A percentile compares a stretch with the other conserved stretches of the same genome.
Evolutionary conservation across 768 basidiomycete species (phyloP).

Genomic region (Boletus subparvulus): DNA sequence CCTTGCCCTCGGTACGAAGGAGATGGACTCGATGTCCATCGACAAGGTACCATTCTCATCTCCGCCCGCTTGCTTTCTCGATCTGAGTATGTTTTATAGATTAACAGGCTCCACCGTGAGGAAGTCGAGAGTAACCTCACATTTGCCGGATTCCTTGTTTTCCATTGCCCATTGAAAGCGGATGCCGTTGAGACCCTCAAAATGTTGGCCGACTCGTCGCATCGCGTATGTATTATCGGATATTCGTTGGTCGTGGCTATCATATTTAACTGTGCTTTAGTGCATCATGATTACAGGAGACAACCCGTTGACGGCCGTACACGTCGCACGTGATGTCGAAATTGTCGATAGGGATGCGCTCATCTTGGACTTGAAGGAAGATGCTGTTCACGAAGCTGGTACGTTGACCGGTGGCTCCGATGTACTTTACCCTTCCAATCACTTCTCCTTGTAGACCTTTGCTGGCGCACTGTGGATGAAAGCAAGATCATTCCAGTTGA

Average conservation of each 20-base stretch:
- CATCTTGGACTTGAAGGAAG: constrained; percentile 87
- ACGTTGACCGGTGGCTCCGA: constrained; percentile 21
- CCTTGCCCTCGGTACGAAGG: constrained; percentile 86
- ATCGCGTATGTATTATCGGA: constrained; percentile 64
- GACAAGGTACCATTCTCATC: constrained; percentile 59
- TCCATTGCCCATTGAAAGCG: constrained; percentile 95
- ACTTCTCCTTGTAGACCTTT: constrained; percentile 56
- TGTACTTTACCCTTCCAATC: background rate
- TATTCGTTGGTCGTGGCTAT: background rate
- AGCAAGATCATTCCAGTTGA: constrained; percentile 84
- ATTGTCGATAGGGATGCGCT: constrained; percentile 95
- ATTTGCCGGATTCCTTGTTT: constrained; percentile 97
- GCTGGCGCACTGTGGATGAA: constrained; percentile 95
- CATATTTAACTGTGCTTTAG: constrained; percentile 38
- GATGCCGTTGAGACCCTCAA: constrained; percentile 90
- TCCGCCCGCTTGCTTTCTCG: background rate
- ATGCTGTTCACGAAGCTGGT: constrained; percentile 70
- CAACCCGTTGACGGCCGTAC: constrained; percentile 94
- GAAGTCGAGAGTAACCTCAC: constrained; percentile 72
- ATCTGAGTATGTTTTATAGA: constrained; percentile 42
- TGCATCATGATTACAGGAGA: constrained; percentile 99
- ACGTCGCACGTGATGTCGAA: constrained; percentile 94
- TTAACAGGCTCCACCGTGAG: constrained; percentile 84
- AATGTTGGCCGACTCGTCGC: constrained; percentile 95
- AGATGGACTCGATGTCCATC: constrained; percentile 63